Percentiles rank a stretch among this genome's conserved stretches.
phyloP scores from a whole-genome alignment of 768 basidiomycete genomes.

The Megacollybia marginata region DNA sequence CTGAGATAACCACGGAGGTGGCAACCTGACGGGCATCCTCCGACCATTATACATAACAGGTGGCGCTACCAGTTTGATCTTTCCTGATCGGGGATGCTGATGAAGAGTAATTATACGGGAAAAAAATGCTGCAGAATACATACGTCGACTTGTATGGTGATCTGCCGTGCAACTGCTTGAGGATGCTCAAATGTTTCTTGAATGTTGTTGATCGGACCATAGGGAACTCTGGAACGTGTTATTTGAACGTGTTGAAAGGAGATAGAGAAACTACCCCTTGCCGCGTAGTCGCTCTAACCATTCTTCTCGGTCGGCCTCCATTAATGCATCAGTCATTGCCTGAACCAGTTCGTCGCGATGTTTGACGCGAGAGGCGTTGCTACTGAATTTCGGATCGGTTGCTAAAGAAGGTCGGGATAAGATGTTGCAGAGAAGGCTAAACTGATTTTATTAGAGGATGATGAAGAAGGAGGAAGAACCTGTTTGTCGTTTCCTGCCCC shows the following conservation, averaged over 20 bases:
- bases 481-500: conserved; percentile 89
- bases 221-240: conserved; percentile 50
- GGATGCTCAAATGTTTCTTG: conserved; percentile 86
- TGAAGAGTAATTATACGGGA: conserved; percentile 9
- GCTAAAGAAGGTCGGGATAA: conserved; percentile 55
- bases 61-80: conserved; percentile 72
- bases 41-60: conserved; percentile 77
- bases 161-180: conserved; percentile 69
- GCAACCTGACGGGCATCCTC: conserved; percentile 63
- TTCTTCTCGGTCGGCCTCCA: conserved; percentile 49
- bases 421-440: conserved; percentile 59
- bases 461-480: conserved; percentile 27
- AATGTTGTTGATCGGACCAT: conserved; percentile 91
- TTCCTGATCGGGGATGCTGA: conserved; percentile 70
- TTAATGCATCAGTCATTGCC: conserved; percentile 58
- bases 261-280: conserved; percentile 50
- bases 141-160: conserved; percentile 75
- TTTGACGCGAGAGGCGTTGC: conserved; percentile 68
- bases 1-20: conserved; percentile 86
- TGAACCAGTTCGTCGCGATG: conserved; percentile 65
- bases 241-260: conserved; percentile 4
- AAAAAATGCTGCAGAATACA: conserved; percentile 25
- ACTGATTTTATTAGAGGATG: conserved; percentile 34
- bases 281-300: conserved; percentile 78
- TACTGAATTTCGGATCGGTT: conserved; percentile 56